Percentiles rank a stretch among this genome's conserved stretches.
These are phyloP conservation scores for Orbilia quercus DNA, from an alignment of 2,329 filamentous ascomycete genomes.

Conservation along the genomic window DNA sequence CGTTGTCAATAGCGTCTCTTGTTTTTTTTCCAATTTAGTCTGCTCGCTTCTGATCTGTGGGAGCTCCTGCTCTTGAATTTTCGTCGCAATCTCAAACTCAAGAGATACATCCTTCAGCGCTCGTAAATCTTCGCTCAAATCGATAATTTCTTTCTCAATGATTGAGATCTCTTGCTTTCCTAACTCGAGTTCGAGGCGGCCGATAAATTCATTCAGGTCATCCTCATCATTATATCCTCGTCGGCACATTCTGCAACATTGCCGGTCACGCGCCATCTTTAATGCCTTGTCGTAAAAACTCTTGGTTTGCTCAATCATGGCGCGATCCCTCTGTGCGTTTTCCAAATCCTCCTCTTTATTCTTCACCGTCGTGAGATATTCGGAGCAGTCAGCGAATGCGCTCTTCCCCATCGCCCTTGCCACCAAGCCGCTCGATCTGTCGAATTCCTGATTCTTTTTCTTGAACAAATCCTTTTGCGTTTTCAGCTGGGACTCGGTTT, in stretches of 20 bases:
- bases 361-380: slow-evolving; percentile 34
- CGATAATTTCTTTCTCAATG: slow-evolving; percentile 27
- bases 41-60: slow-evolving; percentile 40
- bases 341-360: slow-evolving; percentile 71
- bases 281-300: slow-evolving; percentile 44
- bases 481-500: slow-evolving; percentile 48
- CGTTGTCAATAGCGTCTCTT: slow-evolving; percentile 25
- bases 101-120: slow-evolving; percentile 41
- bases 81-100: slow-evolving; percentile 45
- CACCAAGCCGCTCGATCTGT: slow-evolving; percentile 57
- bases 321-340: slow-evolving; percentile 59
- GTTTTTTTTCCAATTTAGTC: slow-evolving; percentile 40
- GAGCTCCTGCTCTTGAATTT: slow-evolving; percentile 40
- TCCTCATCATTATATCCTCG: slow-evolving; percentile 38
- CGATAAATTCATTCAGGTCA: slow-evolving; percentile 39
- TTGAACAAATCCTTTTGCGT: slow-evolving; percentile 66
- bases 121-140: slow-evolving; percentile 10
- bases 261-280: slow-evolving; percentile 45
- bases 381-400: slow-evolving; percentile 36
- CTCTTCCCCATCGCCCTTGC: slow-evolving; percentile 39
- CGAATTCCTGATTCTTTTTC: slow-evolving; percentile 70
- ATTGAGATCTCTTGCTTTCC: slow-evolving; percentile 7
- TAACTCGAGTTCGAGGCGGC: slow-evolving; percentile 17
- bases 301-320: slow-evolving; percentile 48
- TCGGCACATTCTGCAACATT: slow-evolving; percentile 53